These are phyloP conservation scores for Fusarium citri DNA, from an alignment of 2,329 filamentous ascomycete species.

Conservation along the genomic window DNA sequence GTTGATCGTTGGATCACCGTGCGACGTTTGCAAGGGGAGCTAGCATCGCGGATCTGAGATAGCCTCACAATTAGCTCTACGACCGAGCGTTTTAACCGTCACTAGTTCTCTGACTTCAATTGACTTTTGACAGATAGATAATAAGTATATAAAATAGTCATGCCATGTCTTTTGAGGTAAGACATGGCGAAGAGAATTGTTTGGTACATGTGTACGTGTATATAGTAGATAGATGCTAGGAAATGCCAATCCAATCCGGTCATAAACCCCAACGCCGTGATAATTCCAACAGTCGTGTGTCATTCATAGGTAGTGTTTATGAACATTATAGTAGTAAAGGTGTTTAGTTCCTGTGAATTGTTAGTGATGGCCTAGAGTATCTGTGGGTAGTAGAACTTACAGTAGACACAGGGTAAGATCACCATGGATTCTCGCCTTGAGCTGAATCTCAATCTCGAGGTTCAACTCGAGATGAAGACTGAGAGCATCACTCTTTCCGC, in stretches of 20 bases:
- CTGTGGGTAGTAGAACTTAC: slow-evolving; percentile 53
- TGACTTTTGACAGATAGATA: not conserved
- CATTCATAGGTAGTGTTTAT: slow-evolving; percentile 7
- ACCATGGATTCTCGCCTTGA: slow-evolving; percentile 87
- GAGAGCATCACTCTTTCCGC: slow-evolving; percentile 54
- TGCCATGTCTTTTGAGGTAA: not conserved
- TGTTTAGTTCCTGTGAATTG: slow-evolving; percentile 26
- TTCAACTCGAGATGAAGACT: slow-evolving; percentile 82
- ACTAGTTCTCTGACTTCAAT: not conserved
- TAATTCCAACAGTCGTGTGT: slow-evolving; percentile 22
- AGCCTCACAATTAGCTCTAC: slow-evolving; percentile 7
- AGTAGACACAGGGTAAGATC: slow-evolving; percentile 81
- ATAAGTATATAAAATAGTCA: slow-evolving; percentile 29
- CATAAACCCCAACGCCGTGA: slow-evolving; percentile 21
- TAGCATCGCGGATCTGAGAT: slow-evolving; percentile 16
- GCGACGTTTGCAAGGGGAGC: not conserved
- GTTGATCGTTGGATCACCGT: slow-evolving; percentile 13
- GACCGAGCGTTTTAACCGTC: slow-evolving; percentile 10
- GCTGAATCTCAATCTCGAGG: slow-evolving; percentile 83
- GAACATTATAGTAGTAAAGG: slow-evolving; percentile 5
- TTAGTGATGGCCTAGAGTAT: not conserved
- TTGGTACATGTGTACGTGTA: slow-evolving; percentile 4
- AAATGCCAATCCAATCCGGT: slow-evolving; percentile 16
- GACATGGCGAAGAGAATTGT: slow-evolving; percentile 19
- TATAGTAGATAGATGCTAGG: slow-evolving; percentile 6